These are phyloP conservation scores for Clonostachys sp. DNA, from an alignment of 2,329 filamentous ascomycete genomes.

Conservation along the genomic window DNA sequence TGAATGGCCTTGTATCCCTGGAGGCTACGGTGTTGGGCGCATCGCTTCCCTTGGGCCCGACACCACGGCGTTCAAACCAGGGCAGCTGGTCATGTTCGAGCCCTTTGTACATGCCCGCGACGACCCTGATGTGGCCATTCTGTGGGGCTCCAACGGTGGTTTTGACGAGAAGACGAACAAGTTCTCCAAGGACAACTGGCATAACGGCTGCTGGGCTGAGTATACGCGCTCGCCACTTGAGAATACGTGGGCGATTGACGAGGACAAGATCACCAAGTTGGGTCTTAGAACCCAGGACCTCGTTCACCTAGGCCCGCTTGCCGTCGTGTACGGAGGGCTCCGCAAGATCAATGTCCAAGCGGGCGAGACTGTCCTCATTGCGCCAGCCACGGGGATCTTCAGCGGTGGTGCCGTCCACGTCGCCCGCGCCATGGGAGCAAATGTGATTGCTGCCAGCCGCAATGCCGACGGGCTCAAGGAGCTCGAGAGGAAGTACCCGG, in stretches of 20 bases:
- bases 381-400: constrained; percentile 44
- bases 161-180: constrained; percentile 10
- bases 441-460: constrained; percentile 45
- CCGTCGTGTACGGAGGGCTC: constrained; percentile 39
- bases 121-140: constrained; percentile 12
- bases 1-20: background rate
- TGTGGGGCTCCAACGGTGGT: constrained; percentile 20
- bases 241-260: constrained; percentile 12
- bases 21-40: constrained; percentile 21
- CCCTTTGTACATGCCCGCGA: constrained; percentile 20
- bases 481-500: constrained; percentile 5
- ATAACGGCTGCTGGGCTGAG: constrained; percentile 21
- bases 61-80: constrained; percentile 16
- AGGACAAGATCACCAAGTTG: background rate
- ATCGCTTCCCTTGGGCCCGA: constrained; percentile 24
- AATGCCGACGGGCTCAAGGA: constrained; percentile 28
- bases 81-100: constrained; percentile 26
- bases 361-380: constrained; percentile 42
- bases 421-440: constrained; percentile 44
- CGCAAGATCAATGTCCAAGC: constrained; percentile 30
- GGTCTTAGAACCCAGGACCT: background rate
- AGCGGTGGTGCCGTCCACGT: constrained; percentile 41
- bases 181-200: constrained; percentile 20
- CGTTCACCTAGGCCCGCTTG: constrained; percentile 7
- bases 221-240: constrained; percentile 23